phyloP scores from a whole-genome alignment of 108 stramenopile genomes.

The Cylindrotheca closterium region DNA sequence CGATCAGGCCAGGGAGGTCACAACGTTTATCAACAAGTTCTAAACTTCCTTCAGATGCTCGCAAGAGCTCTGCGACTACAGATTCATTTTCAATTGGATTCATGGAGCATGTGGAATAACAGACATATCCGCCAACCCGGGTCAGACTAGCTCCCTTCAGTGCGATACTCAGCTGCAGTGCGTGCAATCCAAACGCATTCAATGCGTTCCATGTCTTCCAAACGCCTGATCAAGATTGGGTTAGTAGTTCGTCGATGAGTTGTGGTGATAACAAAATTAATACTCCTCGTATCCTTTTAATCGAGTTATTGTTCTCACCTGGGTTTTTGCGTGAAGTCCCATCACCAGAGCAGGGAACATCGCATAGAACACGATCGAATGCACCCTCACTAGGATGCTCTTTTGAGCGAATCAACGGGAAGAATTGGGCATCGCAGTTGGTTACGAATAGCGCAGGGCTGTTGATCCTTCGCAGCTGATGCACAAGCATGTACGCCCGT shows the following conservation, averaged over 20 bases:
- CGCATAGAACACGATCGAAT: constrained; percentile 97
- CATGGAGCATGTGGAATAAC: constrained; percentile 97
- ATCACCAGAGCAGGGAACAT: constrained; percentile 98
- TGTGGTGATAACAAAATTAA: no score
- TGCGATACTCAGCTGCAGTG: constrained; percentile 84
- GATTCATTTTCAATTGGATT: constrained; percentile 99
- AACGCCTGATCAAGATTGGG: constrained; percentile 41
- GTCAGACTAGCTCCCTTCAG: constrained; percentile 82
- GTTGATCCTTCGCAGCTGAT: constrained; percentile 88
- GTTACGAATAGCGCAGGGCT: constrained; percentile 88
- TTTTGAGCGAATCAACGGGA: constrained; percentile 64
- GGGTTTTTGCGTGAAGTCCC: constrained; percentile 97
- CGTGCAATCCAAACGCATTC: constrained; percentile 70
- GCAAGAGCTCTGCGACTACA: constrained; percentile 88
- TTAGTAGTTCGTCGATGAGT: no score
- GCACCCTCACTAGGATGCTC: constrained; percentile 49
- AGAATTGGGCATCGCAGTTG: constrained; percentile 87
- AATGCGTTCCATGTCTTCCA: constrained; percentile 83
- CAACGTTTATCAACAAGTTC: constrained; percentile 82
- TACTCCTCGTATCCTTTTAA: no score
- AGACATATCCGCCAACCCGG: constrained; percentile 87
- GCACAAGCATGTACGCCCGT: constrained; percentile 96
- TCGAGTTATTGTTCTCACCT: neutral
- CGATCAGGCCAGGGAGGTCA: constrained; percentile 66
- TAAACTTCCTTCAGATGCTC: constrained; percentile 71